Evolutionary conservation across 306 rosid genomes (phyloP), one percentile per base, ranked within the genome.

Genomic region (Prosopis cineraria): DNA sequence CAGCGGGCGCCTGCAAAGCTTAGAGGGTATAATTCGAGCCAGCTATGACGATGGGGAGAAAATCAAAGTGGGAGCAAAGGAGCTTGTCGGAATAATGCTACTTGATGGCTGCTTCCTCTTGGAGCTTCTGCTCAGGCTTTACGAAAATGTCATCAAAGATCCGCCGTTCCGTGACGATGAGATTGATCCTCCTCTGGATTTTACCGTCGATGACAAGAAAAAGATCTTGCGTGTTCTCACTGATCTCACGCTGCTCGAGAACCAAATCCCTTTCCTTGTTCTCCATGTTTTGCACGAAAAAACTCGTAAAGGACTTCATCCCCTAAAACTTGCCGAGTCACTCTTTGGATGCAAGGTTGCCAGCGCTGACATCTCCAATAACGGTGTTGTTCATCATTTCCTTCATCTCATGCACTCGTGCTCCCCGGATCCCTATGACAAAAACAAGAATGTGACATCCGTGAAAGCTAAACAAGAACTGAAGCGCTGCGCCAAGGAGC

Each of bases 11-110:
- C n/a, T n/a, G n/a, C n/a, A n/a, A n/a, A n/a, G n/a, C n/a, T n/a
- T n/a, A n/a, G n/a, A n/a, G n/a, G n/a, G n/a, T n/a, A n/a, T n/a
- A n/a, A 13, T 79, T 14, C 62, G 62, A 0, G 84, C 73, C 7
- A 59, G 78, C 72, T 85, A 85, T 0, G n/a, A n/a, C n/a, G n/a
- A n/a, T n/a, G 80, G 78, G 1, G 82, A 71, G 17, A 40, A 1
- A 8, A 37, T n/a, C n/a, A n/a, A n/a, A n/a, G n/a, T 27, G 0
- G 19, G 71, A 0, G 8, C 48, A 10, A 16, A 43, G 0, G 87
- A 79, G 5, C 59, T 82, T 0, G 43, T 84, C 1, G 62, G 52
- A 60, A 27, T 78, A 6, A 85, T 85, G 86, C 20, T 85, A 5
- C 47, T 48, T 5, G 56, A 48, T 48, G 56, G 56, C 10, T 59